Evolutionary conservation across 192 early-diverging fungal species (phyloP), one percentile per base, ranked within the genome.

Genomic region (Powellomyces hirtus): DNA sequence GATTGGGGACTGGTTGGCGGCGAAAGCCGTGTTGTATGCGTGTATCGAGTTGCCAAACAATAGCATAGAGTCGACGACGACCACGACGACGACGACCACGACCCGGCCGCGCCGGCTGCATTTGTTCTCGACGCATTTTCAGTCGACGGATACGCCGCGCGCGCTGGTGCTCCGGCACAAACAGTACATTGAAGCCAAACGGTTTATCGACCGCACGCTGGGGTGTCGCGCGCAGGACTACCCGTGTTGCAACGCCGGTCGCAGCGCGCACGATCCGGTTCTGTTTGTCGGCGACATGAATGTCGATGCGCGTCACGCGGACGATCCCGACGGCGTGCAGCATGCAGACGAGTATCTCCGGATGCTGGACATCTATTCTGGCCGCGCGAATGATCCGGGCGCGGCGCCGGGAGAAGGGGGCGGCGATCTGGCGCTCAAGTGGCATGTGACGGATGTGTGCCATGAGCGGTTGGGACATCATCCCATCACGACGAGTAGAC

Each of bases 121-220:
- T 62, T 20, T 92, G 20, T 91, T 91, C 68, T 88, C 86, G 2
- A 93, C 91, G 13, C 91, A 93, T 59, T 85, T 89, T 20, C 91
- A 93, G 74, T 89, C 90, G 18, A 68, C 55, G 38, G 63, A 73
- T 50, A 38, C n/a, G 24, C 36, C 56, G 1, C 20, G 37, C 14
- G 71, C 71, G 7, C 67, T 80, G 35, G 52, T 53, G 36, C 73
- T 82, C 38, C 83, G 88, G 20, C 66, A 85, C 57, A 62, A 68
- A 20, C 91, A 93, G 79, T 78, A 89, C 51, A 46, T 78, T 13
- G 71, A 74, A 37, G 73, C 92, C 38, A 89, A 89, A 63, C 56
- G 74, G 26, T 89, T 93, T 38, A 77, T 93, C 44, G 81, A 82
- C 62, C 33, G 51, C n/a, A 79, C 79, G 30, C 67, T 85, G 30